These are phyloP conservation scores for Gossypium turneri DNA, from an alignment of 345 rosid species.

Conservation along the genomic window DNA sequence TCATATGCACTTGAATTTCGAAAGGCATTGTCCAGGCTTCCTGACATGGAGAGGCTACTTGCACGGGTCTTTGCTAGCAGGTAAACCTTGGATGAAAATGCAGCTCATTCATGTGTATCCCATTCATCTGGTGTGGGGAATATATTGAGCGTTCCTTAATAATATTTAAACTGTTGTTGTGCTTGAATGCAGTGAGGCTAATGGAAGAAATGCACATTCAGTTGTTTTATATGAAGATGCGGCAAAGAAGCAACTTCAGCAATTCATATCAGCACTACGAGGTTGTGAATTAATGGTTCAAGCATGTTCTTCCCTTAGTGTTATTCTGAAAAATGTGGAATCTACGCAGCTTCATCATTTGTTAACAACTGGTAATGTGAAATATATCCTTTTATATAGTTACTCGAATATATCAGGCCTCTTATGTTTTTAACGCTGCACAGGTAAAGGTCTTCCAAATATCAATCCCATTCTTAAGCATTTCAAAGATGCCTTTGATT, in stretches of 20 bases:
- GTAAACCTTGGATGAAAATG: slow-evolving; percentile 35
- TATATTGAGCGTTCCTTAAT: slow-evolving; percentile 12
- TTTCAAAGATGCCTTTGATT: slow-evolving; percentile 90
- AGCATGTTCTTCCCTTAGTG: slow-evolving; percentile 75
- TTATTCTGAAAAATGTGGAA: slow-evolving; percentile 54
- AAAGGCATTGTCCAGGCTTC: slow-evolving; percentile 69
- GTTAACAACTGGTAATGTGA: slow-evolving; percentile 63
- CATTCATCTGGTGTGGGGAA: slow-evolving; percentile 4
- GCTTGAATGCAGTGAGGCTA: slow-evolving; percentile 59
- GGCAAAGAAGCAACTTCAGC: slow-evolving; percentile 82
- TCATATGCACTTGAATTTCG: slow-evolving; percentile 65
- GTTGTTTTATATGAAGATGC: slow-evolving; percentile 89
- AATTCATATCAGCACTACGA: slow-evolving; percentile 74
- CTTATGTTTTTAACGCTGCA: slow-evolving; percentile 22
- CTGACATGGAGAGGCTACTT: slow-evolving; percentile 94
- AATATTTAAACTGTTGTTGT: slow-evolving; percentile 10
- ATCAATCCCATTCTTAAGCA: slow-evolving; percentile 52
- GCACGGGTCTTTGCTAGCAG: slow-evolving; percentile 72
- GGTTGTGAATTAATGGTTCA: slow-evolving; percentile 77
- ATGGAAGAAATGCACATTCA: slow-evolving; percentile 86
- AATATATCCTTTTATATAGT: slow-evolving; percentile 7
- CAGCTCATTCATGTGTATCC: slow-evolving; percentile 10
- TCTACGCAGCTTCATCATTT: slow-evolving; percentile 63
- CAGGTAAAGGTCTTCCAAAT: slow-evolving; percentile 73
- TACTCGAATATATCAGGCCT: slow-evolving; percentile 19